These are phyloP conservation scores for Paxillus ammoniavirescens DNA, from an alignment of 768 basidiomycete species.

Conservation along the genomic window DNA sequence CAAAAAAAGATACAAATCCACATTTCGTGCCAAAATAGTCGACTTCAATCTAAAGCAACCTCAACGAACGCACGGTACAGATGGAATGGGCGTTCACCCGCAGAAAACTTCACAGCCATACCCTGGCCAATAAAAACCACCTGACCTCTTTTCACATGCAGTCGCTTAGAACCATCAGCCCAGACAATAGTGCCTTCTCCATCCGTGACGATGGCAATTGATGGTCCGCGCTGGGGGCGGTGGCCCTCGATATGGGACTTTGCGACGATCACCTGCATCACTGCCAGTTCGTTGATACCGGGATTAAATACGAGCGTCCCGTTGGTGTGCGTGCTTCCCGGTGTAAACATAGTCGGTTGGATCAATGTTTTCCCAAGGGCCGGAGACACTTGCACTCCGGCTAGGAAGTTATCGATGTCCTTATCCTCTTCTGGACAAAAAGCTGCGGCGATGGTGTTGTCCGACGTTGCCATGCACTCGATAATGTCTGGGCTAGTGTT, in stretches of 20 bases:
- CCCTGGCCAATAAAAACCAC: conserved; percentile 79
- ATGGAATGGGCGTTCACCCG: conserved; percentile 15
- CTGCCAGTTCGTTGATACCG: conserved; percentile 88
- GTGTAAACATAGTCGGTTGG: conserved; percentile 48
- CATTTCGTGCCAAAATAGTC: background rate
- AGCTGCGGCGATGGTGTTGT: conserved; percentile 59
- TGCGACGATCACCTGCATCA: conserved; percentile 56
- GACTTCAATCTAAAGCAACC: background rate
- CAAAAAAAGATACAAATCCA: no score
- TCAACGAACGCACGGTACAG: conserved; percentile 10
- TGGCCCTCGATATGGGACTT: conserved; percentile 48
- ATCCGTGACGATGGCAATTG: conserved; percentile 69
- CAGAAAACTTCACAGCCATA: conserved; percentile 46
- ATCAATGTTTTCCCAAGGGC: conserved; percentile 62
- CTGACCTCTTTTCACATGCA: conserved; percentile 53
- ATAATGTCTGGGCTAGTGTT: conserved; percentile 45
- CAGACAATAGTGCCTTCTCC: conserved; percentile 56
- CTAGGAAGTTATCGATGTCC: conserved; percentile 82
- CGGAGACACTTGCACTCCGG: conserved; percentile 75
- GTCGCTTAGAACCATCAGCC: conserved; percentile 27
- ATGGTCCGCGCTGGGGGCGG: conserved; percentile 70
- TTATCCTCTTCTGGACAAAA: conserved; percentile 58
- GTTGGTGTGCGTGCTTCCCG: background rate
- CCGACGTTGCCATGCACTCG: conserved; percentile 58
- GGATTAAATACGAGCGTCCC: conserved; percentile 74